Conservation (phyloP, 108 stramenopile genomes). For the Parmales sp. region DNA sequence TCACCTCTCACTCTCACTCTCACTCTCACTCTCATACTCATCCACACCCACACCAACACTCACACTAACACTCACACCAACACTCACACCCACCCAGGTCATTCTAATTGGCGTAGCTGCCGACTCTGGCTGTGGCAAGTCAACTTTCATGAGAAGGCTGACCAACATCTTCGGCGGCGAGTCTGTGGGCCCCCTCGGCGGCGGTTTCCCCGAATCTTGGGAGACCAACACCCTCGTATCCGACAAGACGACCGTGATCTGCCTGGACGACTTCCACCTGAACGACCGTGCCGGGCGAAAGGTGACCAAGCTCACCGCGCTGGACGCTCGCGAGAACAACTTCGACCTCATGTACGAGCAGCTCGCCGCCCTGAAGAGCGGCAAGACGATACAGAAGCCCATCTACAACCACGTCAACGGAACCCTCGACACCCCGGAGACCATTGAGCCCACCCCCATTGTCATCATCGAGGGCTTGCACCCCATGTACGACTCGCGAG, state of each 20-base stretch:
- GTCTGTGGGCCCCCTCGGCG: slow-evolving; percentile 84
- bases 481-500: slow-evolving; percentile 89
- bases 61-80: neutral
- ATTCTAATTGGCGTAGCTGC: slow-evolving; percentile 93
- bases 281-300: slow-evolving; percentile 93
- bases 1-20: too few species aligned
- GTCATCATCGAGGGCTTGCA: slow-evolving; percentile 96
- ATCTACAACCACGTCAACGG: slow-evolving; percentile 99
- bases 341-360: slow-evolving; percentile 97
- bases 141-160: slow-evolving; percentile 95
- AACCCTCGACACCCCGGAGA: slow-evolving; percentile 90
- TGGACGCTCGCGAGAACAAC: slow-evolving; percentile 84
- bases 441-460: slow-evolving; percentile 87
- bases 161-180: slow-evolving; percentile 93
- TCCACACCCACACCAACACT: neutral
- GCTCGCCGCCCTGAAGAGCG: slow-evolving; percentile 83
- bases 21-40: neutral
- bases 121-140: slow-evolving; percentile 95
- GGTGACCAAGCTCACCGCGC: slow-evolving; percentile 79
- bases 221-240: slow-evolving; percentile 96
- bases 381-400: slow-evolving; percentile 84
- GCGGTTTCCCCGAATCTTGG: slow-evolving; percentile 74
- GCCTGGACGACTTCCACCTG: slow-evolving; percentile 94
- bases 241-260: slow-evolving; percentile 91
- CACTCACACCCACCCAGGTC: neutral